A percentile compares a stretch with the other conserved stretches of the same genome.
phyloP scores from a whole-genome alignment of 169 alveolate species.

The Plasmodium falciparum region DNA sequence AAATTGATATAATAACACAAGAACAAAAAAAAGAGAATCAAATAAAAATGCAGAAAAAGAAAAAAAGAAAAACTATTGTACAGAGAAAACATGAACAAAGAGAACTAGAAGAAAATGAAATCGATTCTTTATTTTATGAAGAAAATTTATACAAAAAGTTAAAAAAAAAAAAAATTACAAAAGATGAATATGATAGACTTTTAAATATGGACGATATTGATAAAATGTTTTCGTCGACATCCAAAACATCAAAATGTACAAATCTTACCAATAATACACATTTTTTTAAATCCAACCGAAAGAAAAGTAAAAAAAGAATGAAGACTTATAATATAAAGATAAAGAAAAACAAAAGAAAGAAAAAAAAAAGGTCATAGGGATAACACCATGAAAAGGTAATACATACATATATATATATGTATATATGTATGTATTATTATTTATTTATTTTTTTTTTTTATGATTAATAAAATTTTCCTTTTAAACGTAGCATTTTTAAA shows the following conservation, averaged over 20 bases:
- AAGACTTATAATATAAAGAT: slow-evolving; percentile 41
- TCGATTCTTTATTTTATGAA: slow-evolving; percentile 56
- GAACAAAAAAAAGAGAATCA: neutral
- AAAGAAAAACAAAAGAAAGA: slow-evolving; percentile 22
- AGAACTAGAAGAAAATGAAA: slow-evolving; percentile 66
- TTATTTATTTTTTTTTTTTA: no score
- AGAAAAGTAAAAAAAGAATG: slow-evolving; percentile 31
- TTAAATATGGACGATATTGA: slow-evolving; percentile 38
- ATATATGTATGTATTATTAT: no score
- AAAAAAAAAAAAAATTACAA: slow-evolving; percentile 69
- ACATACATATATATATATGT: neutral
- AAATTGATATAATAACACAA: neutral
- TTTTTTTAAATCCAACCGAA: neutral
- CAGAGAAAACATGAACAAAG: slow-evolving; percentile 71
- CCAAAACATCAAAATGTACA: slow-evolving; percentile 8
- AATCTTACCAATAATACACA: slow-evolving; percentile 2
- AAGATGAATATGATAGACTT: slow-evolving; percentile 49
- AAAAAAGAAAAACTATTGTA: slow-evolving; percentile 54
- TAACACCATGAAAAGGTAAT: neutral
- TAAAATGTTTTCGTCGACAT: slow-evolving; percentile 23
- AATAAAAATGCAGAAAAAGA: slow-evolving; percentile 26
- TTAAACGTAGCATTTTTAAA: no score
- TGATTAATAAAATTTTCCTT: no score
- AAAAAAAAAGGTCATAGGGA: slow-evolving; percentile 9
- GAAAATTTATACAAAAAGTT: slow-evolving; percentile 56